phyloP scores from a whole-genome alignment of 163 green algal species.

The Prototheca wickerhamii region DNA sequence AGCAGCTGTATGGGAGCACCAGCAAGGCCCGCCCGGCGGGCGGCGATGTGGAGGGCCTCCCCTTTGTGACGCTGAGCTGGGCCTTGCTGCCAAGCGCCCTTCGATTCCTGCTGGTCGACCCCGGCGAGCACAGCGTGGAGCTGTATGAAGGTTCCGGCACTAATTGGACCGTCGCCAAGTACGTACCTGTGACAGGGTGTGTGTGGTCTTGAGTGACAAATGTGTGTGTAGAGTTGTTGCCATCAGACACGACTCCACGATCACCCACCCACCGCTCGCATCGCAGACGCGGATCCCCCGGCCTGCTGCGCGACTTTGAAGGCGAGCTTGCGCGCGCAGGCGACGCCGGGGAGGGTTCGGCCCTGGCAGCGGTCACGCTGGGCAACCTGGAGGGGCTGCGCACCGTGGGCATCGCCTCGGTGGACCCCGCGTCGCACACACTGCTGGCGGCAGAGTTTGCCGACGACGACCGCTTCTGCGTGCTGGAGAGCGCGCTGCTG shows the following conservation, averaged over 20 bases:
- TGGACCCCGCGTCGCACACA: slow-evolving; percentile 40
- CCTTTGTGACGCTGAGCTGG: slow-evolving; percentile 63
- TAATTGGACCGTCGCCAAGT: slow-evolving; percentile 45
- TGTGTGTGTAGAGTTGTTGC: too few relatives aligned
- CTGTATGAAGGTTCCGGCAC: slow-evolving; percentile 69
- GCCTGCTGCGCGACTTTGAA: slow-evolving; percentile 69
- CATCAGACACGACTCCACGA: too few relatives aligned
- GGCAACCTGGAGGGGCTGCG: slow-evolving; percentile 23
- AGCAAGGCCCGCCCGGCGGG: slow-evolving; percentile 56
- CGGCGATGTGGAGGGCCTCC: slow-evolving; percentile 9
- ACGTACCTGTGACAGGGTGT: slow-evolving; percentile 8
- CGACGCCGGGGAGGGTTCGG: slow-evolving; percentile 48
- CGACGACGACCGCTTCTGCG: slow-evolving; percentile 75
- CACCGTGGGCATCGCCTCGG: slow-evolving; percentile 60
- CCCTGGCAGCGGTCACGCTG: slow-evolving; percentile 58
- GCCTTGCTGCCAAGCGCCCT: slow-evolving; percentile 69
- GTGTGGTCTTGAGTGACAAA: not conserved
- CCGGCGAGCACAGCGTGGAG: slow-evolving; percentile 62
- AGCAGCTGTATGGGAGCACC: slow-evolving; percentile 73
- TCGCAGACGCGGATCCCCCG: slow-evolving; percentile 38
- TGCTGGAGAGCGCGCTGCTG: slow-evolving; percentile 62
- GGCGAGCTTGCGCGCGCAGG: slow-evolving; percentile 64
- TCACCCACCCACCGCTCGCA: not conserved
- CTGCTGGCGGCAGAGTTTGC: slow-evolving; percentile 72
- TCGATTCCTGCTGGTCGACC: slow-evolving; percentile 68